phyloP scores from a whole-genome alignment of 805 yeast genomes.

The Candida coquimbonensis region DNA sequence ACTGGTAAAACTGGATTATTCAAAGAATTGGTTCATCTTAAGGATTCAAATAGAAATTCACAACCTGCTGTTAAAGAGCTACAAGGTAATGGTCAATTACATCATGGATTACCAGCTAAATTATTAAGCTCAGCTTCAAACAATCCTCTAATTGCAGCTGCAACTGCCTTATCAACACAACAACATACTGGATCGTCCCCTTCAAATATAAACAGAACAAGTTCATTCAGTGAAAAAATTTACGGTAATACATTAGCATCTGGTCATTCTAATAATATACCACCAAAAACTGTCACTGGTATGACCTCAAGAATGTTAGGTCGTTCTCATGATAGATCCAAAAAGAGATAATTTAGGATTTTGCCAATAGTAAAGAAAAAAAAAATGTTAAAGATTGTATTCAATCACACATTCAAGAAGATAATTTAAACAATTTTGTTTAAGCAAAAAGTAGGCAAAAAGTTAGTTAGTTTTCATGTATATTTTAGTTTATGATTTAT shows the following conservation, averaged over 20 bases:
- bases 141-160: constrained; percentile 18
- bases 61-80: constrained; percentile 15
- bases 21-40: constrained; percentile 26
- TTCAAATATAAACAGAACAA: not conserved
- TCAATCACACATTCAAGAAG: too few species aligned
- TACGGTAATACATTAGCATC: not conserved
- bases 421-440: too few species aligned
- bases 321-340: constrained; percentile 40
- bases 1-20: constrained; percentile 23
- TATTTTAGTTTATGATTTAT: too few species aligned
- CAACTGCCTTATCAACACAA: constrained; percentile 16
- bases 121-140: not conserved
- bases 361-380: not conserved
- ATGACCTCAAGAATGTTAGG: constrained; percentile 58
- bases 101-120: constrained; percentile 28
- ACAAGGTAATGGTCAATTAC: constrained; percentile 24
- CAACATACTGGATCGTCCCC: not conserved
- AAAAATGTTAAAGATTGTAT: not conserved
- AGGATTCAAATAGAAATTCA: constrained; percentile 12
- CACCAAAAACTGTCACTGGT: constrained; percentile 35
- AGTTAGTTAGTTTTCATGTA: too few species aligned
- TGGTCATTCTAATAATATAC: not conserved
- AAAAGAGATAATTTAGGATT: constrained; percentile 14
- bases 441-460: too few species aligned
- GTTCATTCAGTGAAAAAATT: constrained; percentile 6